Base-by-base conservation (phyloP, 495 filamentous ascomycete species). In the Acidomyces sp. region DNA sequence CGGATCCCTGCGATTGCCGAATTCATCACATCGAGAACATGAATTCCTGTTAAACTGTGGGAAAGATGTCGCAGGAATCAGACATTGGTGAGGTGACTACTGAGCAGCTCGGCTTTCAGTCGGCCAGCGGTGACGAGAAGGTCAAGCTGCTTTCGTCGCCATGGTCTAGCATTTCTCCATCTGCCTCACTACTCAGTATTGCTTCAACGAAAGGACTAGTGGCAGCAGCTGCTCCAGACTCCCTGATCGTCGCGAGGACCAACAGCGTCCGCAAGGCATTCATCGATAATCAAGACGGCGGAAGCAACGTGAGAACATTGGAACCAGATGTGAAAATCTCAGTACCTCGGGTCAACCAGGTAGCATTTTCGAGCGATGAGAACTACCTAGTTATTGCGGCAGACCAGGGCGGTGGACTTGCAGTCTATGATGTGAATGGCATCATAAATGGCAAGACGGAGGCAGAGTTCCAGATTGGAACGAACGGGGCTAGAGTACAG, bases 311-410 rank as follows among this genome's bases (percentile, higher is more conserved):
- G 27, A 80, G 79, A 46, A 55, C 70, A 1, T 95, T 92, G 54
- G 68, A 72, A 31, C 80, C 90, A 19, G 74, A 84, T 46, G 63
- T 80, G 17, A 81, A 68, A 26, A 65, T 96, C 10, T 64, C 77
- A 4, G 62, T 93, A 34, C 74, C 78, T 5, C 71, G 82, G 49
- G 71, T 93, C 31, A 88, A 85, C 4, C 92, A 99, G 58, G 68
- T 96, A 6, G 80, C 78, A 19, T 99, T 96, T 53, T 85, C 83
- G 0, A 72, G 81, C 33, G 78, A 85, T 49, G 92, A 94, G 55
- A 72, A 72, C 37, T 86, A 78, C 41, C 65, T 99, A 33, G 72
- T 94, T 16, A 62, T 96, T 11, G 81, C 82, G 4, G 85, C 83
- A 6, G 84, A 93, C 56, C 69, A 69, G 43, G 84, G 85, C 3